phyloP scores from a whole-genome alignment of 495 filamentous ascomycete genomes.

The Penicillium argentinense region DNA sequence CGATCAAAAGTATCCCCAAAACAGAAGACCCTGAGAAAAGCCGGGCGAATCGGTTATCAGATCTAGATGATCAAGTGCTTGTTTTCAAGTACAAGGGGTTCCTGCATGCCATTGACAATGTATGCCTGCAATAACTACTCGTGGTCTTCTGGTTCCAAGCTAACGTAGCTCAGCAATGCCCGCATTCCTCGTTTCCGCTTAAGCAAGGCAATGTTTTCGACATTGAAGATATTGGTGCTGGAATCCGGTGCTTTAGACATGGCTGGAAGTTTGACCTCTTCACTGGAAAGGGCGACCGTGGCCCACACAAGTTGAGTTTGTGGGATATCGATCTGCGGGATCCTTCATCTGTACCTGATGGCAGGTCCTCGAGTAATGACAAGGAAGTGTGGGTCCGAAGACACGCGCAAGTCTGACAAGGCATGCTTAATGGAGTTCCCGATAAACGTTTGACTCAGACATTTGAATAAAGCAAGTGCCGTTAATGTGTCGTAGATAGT shows the following conservation, averaged over 20 bases:
- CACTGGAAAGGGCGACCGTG: constrained; percentile 42
- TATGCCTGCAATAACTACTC: constrained; percentile 22
- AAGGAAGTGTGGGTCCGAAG: constrained; percentile 47
- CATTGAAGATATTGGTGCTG: constrained; percentile 54
- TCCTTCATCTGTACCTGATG: neutral
- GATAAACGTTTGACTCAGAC: no score
- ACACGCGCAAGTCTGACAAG: neutral
- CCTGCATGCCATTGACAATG: constrained; percentile 52
- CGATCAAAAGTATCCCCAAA: constrained; percentile 44
- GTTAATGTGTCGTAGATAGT: no score
- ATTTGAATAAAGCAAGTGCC: no score
- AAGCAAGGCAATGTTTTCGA: constrained; percentile 48
- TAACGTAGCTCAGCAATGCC: constrained; percentile 41
- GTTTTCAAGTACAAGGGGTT: constrained; percentile 49
- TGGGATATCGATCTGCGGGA: constrained; percentile 51
- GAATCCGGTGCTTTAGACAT: constrained; percentile 51
- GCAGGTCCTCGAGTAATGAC: constrained; percentile 13
- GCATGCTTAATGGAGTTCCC: no score
- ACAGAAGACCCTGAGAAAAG: constrained; percentile 24
- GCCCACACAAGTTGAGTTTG: constrained; percentile 42
- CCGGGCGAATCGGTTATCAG: constrained; percentile 32
- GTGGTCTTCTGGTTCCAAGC: no score
- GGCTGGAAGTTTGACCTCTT: constrained; percentile 55
- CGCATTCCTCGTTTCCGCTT: constrained; percentile 50
- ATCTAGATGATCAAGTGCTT: constrained; percentile 46